These are phyloP conservation scores for Stagonosporopsis cucurbitacearum DNA, from an alignment of 2,329 filamentous ascomycete species.

Conservation along the genomic window DNA sequence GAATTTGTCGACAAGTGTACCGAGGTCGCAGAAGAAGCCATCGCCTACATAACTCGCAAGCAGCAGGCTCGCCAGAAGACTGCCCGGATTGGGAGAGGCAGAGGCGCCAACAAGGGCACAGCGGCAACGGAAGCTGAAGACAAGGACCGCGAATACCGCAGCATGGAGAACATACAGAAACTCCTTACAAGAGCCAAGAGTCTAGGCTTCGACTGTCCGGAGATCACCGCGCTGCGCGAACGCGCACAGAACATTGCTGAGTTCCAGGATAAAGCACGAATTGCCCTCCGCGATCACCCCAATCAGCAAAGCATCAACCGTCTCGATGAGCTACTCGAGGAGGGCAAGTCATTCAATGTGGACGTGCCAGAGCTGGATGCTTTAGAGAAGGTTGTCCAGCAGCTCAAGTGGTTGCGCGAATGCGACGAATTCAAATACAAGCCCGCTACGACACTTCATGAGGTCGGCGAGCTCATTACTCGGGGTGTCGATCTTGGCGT, in stretches of 20 bases:
- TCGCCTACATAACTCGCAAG: slow-evolving; percentile 94
- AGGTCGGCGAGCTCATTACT: slow-evolving; percentile 79
- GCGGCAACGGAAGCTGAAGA: slow-evolving; percentile 80
- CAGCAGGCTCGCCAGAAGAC: slow-evolving; percentile 97
- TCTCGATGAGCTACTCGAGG: slow-evolving; percentile 90
- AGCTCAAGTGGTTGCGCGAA: slow-evolving; percentile 87
- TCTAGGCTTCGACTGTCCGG: slow-evolving; percentile 90
- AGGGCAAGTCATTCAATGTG: slow-evolving; percentile 86
- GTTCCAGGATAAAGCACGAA: slow-evolving; percentile 79
- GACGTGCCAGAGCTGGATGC: slow-evolving; percentile 88
- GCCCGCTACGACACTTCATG: slow-evolving; percentile 71
- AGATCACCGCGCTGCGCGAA: slow-evolving; percentile 85
- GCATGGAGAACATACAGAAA: slow-evolving; percentile 85
- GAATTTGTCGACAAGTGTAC: slow-evolving; percentile 95
- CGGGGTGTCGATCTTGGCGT: slow-evolving; percentile 80
- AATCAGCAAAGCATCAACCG: slow-evolving; percentile 64
- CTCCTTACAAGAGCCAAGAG: slow-evolving; percentile 83
- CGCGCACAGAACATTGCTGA: slow-evolving; percentile 82
- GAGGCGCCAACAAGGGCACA: slow-evolving; percentile 66
- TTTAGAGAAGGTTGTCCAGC: slow-evolving; percentile 79
- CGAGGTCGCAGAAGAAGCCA: slow-evolving; percentile 97
- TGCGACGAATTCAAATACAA: slow-evolving; percentile 69
- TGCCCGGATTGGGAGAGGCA: slow-evolving; percentile 82
- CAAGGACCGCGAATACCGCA: slow-evolving; percentile 81
- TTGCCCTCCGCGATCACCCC: slow-evolving; percentile 67